Percentiles rank a stretch among this genome's conserved stretches.
Conservation (phyloP, 176 grass and related monocot species). For the barley (Hordeum vulgare) region DNA sequence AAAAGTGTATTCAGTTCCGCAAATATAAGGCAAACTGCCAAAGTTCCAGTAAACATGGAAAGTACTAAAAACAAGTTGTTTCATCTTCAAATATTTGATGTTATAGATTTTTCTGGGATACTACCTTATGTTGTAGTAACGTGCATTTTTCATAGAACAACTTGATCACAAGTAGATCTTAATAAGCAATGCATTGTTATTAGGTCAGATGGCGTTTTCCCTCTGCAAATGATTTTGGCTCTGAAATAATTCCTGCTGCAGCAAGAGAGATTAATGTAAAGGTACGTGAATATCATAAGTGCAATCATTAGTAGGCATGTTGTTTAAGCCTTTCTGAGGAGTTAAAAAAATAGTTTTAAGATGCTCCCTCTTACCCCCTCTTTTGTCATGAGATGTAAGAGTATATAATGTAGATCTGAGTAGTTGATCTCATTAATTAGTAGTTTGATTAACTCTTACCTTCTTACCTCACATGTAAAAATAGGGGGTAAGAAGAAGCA, state of each 20-base stretch:
- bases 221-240: constrained; percentile 95
- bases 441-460: no score
- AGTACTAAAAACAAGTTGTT: background rate
- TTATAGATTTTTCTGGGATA: background rate
- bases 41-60: background rate
- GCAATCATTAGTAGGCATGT: no score
- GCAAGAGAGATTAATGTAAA: constrained; percentile 68
- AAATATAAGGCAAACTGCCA: background rate
- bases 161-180: constrained; percentile 20
- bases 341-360: background rate
- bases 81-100: background rate
- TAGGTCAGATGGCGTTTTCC: constrained; percentile 97
- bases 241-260: constrained; percentile 89
- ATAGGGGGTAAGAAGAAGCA: no score
- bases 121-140: background rate
- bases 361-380: no score
- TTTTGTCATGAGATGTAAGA: no score
- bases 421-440: no score
- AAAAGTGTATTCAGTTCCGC: background rate
- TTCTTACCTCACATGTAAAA: no score
- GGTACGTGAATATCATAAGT: constrained; percentile 24
- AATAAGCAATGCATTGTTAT: constrained; percentile 39
- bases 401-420: no score
- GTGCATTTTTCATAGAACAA: background rate
- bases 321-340: background rate